Evolutionary conservation across 169 alveolate species (phyloP).

Genomic region (Eimeria sp.): DNA sequence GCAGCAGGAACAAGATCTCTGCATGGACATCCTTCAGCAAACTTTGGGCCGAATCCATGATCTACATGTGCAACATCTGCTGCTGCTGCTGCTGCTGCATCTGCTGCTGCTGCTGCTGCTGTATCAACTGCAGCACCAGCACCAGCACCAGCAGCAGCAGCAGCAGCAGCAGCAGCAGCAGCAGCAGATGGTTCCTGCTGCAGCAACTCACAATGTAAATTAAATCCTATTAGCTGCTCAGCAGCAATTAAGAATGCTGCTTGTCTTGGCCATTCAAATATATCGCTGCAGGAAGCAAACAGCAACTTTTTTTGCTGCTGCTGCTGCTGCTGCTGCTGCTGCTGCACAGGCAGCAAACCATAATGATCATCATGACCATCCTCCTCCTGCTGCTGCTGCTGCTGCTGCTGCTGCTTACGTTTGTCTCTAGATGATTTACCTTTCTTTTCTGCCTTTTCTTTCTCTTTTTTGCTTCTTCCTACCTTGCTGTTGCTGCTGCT

Average conservation of each 20-base stretch:
- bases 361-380: not conserved
- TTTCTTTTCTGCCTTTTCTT: no score
- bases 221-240: conserved; percentile 23
- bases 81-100: no score
- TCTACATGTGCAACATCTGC: not conserved
- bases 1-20: no score
- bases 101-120: no score
- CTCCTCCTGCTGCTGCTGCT: not conserved
- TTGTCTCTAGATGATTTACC: no score
- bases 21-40: no score
- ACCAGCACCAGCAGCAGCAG: not conserved
- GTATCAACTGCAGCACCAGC: no score
- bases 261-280: conserved; percentile 74
- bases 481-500: conserved; percentile 42
- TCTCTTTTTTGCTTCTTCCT: not conserved
- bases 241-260: conserved; percentile 64
- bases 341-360: not conserved
- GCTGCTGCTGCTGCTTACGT: no score
- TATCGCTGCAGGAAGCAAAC: conserved; percentile 73
- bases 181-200: not conserved
- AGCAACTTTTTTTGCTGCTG: conserved; percentile 51
- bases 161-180: not conserved
- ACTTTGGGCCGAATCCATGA: not conserved
- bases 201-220: conserved; percentile 56
- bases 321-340: conserved; percentile 24